These are phyloP conservation scores for Drechslerella dactyloides DNA, from an alignment of 2,329 filamentous ascomycete species.

Conservation along the genomic window DNA sequence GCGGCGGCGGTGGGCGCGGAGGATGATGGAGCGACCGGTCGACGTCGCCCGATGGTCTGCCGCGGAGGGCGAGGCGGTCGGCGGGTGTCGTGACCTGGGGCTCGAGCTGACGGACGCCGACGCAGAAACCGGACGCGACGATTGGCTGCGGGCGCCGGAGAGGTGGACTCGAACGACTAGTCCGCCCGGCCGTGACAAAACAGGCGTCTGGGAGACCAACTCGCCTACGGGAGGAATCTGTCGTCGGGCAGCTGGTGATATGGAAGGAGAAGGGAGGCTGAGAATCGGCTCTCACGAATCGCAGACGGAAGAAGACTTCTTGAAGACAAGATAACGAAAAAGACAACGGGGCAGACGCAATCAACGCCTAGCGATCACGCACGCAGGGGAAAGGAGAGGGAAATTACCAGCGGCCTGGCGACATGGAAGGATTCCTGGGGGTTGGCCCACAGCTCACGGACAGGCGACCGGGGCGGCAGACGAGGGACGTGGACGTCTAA, in stretches of 20 bases:
- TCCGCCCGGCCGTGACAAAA: conserved; percentile 44
- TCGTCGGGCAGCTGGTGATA: neutral
- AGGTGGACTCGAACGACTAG: conserved; percentile 39
- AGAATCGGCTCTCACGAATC: neutral
- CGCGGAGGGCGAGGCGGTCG: conserved; percentile 7
- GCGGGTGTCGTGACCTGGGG: conserved; percentile 10
- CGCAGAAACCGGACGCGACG: conserved; percentile 5
- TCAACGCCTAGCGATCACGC: conserved; percentile 25
- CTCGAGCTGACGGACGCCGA: conserved; percentile 22
- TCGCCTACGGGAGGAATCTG: neutral
- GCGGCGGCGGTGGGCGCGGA: conserved; percentile 13
- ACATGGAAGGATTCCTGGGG: conserved; percentile 44
- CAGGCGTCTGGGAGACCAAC: neutral
- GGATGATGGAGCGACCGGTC: conserved; percentile 23
- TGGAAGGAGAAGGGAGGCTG: neutral
- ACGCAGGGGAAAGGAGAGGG: conserved; percentile 49
- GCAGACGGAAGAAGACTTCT: too few relatives aligned
- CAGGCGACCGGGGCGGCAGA: conserved; percentile 34
- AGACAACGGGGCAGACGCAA: conserved; percentile 16
- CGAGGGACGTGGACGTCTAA: conserved; percentile 2
- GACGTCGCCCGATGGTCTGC: conserved; percentile 22
- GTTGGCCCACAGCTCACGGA: conserved; percentile 34
- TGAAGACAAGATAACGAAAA: too few relatives aligned
- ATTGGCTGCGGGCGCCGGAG: conserved; percentile 28
- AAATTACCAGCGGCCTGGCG: conserved; percentile 35